A percentile compares a stretch with the other conserved stretches of the same genome.
These are phyloP conservation scores for Malus fusca DNA, from an alignment of 306 rosid species.

Conservation along the genomic window DNA sequence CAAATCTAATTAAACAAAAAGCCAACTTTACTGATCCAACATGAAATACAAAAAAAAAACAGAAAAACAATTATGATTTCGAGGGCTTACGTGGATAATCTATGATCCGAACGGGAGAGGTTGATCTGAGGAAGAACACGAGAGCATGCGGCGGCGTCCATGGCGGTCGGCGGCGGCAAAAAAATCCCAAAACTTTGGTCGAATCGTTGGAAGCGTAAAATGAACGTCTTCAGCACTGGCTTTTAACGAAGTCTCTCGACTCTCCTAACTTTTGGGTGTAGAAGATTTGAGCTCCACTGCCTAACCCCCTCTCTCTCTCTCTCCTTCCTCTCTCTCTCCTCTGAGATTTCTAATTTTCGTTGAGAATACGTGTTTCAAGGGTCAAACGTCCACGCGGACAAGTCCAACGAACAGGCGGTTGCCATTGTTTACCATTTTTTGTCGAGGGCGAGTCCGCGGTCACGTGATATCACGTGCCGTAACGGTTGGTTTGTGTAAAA, in stretches of 20 bases:
- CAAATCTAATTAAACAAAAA: not conserved
- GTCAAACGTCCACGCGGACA: not conserved
- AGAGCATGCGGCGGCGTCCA: conserved; percentile 36
- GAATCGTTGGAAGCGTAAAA: not conserved
- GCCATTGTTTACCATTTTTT: not conserved
- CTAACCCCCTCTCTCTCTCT: not conserved
- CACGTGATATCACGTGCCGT: not conserved
- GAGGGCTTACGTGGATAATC: conserved; percentile 34
- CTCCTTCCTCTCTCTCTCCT: not conserved
- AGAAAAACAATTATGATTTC: not conserved
- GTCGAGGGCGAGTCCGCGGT: not conserved
- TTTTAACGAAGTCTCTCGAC: not conserved
- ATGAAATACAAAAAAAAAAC: not conserved
- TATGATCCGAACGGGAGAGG: conserved; percentile 21
- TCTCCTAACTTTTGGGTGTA: not conserved
- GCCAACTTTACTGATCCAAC: not conserved
- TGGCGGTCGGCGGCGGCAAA: conserved; percentile 11
- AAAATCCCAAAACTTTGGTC: not conserved
- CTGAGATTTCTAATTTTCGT: not conserved
- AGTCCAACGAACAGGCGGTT: not conserved
- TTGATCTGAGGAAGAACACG: conserved; percentile 18
- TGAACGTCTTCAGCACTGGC: not conserved
- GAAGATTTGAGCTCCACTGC: not conserved
- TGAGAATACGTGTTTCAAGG: not conserved
- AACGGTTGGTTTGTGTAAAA: too few relatives aligned